These are phyloP conservation scores for Phytophthora lateralis DNA, from an alignment of 352 stramenopile genomes.

Conservation along the genomic window DNA sequence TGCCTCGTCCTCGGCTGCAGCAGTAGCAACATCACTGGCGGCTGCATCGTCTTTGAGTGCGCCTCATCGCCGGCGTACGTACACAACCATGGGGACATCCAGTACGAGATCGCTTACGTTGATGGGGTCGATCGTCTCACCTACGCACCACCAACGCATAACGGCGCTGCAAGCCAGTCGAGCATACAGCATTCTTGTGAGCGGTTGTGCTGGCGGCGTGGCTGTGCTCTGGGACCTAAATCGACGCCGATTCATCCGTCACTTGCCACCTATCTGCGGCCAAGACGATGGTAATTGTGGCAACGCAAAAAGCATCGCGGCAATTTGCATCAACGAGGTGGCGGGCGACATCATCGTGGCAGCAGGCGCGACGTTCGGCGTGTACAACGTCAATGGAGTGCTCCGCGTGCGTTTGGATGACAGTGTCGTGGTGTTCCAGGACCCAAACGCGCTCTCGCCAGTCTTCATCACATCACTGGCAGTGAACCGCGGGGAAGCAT, in stretches of 20 bases:
- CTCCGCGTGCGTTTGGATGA: slow-evolving; percentile 55
- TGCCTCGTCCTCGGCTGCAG: slow-evolving; percentile 35
- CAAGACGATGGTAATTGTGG: slow-evolving; percentile 2
- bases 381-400: slow-evolving; percentile 73
- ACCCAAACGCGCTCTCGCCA: slow-evolving; percentile 38
- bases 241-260: slow-evolving; percentile 56
- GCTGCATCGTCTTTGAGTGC: slow-evolving; percentile 34
- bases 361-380: slow-evolving; percentile 49
- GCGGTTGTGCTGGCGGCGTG: slow-evolving; percentile 56
- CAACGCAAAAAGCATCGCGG: slow-evolving; percentile 27
- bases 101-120: slow-evolving; percentile 49
- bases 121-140: slow-evolving; percentile 49
- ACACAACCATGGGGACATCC: slow-evolving; percentile 24
- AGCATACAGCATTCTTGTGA: slow-evolving; percentile 68
- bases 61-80: slow-evolving; percentile 30
- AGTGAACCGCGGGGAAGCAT: slow-evolving; percentile 53
- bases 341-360: slow-evolving; percentile 67
- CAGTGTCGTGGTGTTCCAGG: slow-evolving; percentile 52
- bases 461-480: slow-evolving; percentile 50
- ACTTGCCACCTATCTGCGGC: slow-evolving; percentile 35
- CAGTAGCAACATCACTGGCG: slow-evolving; percentile 32
- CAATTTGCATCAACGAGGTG: slow-evolving; percentile 70
- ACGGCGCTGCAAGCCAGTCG: slow-evolving; percentile 63
- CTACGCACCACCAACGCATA: slow-evolving; percentile 43
- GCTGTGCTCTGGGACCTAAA: slow-evolving; percentile 80